phyloP scores from a whole-genome alignment of 345 rosid species.

The Gossypium herbaceum region DNA sequence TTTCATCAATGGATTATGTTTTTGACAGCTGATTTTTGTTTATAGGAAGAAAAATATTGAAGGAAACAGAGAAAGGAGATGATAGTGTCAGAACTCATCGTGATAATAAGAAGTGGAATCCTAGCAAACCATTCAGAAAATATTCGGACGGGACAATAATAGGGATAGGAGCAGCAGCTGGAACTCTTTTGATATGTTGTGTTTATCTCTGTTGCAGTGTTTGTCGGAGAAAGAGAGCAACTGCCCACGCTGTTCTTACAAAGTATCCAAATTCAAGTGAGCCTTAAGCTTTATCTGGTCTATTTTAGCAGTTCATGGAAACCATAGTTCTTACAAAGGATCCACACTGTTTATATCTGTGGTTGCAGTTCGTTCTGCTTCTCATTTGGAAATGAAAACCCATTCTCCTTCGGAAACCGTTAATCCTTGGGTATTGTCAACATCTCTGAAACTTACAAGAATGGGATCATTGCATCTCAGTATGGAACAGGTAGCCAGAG shows the following conservation, averaged over 20 bases:
- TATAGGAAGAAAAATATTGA: constrained; percentile 39
- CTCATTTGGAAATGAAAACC: constrained; percentile 42
- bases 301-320: neutral
- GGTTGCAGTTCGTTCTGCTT: constrained; percentile 53
- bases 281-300: constrained; percentile 18
- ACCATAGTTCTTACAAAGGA: neutral
- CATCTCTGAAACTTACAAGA: constrained; percentile 65
- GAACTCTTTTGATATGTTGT: constrained; percentile 50
- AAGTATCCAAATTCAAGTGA: constrained; percentile 67
- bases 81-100: neutral
- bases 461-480: constrained; percentile 61
- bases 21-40: constrained; percentile 31
- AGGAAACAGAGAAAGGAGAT: constrained; percentile 24
- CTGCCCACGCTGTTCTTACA: constrained; percentile 46
- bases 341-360: constrained; percentile 6
- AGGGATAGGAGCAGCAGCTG: constrained; percentile 49
- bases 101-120: constrained; percentile 13
- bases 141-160: constrained; percentile 22
- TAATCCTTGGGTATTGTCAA: constrained; percentile 77
- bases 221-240: constrained; percentile 54
- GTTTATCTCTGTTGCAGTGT: constrained; percentile 56
- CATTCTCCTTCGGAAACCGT: constrained; percentile 50
- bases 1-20: constrained; percentile 14
- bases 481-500: constrained; percentile 54
- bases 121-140: neutral